Evolutionary conservation across 73 alveolate genomes (phyloP).

Genomic region (Tetrahymena malaccensis): DNA sequence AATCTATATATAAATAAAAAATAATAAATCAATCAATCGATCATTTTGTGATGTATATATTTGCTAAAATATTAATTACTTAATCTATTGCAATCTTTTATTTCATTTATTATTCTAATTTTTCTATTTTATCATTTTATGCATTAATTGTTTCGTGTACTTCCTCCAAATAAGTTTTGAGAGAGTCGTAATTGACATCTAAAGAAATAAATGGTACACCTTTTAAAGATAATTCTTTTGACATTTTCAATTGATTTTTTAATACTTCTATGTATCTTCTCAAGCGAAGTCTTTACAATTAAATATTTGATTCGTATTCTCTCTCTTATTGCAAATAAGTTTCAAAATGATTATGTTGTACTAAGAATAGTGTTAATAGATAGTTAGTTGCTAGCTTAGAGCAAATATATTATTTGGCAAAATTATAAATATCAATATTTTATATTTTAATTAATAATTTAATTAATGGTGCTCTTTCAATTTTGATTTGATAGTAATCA

Average conservation of each 20-base stretch:
- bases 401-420: background rate
- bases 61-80: background rate
- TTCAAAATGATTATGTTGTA: no score
- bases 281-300: no score
- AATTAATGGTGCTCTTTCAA: background rate
- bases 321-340: no score
- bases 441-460: background rate
- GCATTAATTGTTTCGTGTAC: conserved; percentile 10
- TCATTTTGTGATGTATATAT: background rate
- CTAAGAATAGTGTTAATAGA: background rate
- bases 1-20: background rate
- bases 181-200: conserved; percentile 40
- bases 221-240: conserved; percentile 27
- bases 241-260: background rate
- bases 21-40: background rate
- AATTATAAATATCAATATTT: background rate
- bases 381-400: background rate
- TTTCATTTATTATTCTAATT: conserved; percentile 10
- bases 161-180: conserved; percentile 31
- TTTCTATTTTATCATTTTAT: conserved; percentile 12
- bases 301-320: no score
- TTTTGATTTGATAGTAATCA: background rate
- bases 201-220: conserved; percentile 26
- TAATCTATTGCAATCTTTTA: background rate
- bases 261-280: background rate